A percentile compares a stretch with the other conserved stretches of the same genome.
phyloP scores from a whole-genome alignment of 192 early-diverging fungal species.

The Umbelopsis isabellina region DNA sequence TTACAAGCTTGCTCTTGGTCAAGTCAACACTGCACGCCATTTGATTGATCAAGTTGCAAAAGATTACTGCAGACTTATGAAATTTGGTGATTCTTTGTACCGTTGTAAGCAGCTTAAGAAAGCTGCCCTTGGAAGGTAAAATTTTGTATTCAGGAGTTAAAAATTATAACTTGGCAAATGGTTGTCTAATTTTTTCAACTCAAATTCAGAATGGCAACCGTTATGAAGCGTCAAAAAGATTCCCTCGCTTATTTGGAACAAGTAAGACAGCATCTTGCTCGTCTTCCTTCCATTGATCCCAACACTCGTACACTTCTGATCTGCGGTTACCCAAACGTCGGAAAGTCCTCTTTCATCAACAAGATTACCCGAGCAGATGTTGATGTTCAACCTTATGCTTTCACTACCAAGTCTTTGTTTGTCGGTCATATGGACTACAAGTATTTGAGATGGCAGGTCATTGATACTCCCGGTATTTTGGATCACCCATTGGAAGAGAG shows the following conservation, averaged over 20 bases:
- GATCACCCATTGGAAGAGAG: slow-evolving; percentile 99
- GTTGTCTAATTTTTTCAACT: background rate
- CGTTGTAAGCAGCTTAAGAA: slow-evolving; percentile 99
- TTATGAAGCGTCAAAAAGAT: slow-evolving; percentile 99
- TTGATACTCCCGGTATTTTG: slow-evolving; percentile 99
- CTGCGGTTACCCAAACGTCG: slow-evolving; percentile 99
- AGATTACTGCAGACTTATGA: slow-evolving; percentile 95
- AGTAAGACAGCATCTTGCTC: slow-evolving; percentile 98
- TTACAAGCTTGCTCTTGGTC: slow-evolving; percentile 98
- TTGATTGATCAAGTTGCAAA: slow-evolving; percentile 97
- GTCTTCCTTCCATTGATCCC: slow-evolving; percentile 98
- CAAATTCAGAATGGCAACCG: slow-evolving; percentile 91
- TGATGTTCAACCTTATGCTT: slow-evolving; percentile 99
- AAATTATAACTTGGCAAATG: slow-evolving; percentile 8
- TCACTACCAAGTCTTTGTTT: slow-evolving; percentile 99
- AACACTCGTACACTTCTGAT: slow-evolving; percentile 99
- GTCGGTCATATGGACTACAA: slow-evolving; percentile 99
- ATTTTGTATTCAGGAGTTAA: slow-evolving; percentile 17
- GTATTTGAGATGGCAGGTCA: slow-evolving; percentile 99
- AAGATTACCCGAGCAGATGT: slow-evolving; percentile 99
- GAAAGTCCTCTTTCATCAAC: slow-evolving; percentile 98
- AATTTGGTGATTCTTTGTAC: slow-evolving; percentile 99
- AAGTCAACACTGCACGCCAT: slow-evolving; percentile 97
- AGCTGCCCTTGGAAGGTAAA: slow-evolving; percentile 89
- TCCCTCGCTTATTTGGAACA: slow-evolving; percentile 96